phyloP scores from a whole-genome alignment of 2,329 filamentous ascomycete genomes.

The Aspergillus ochraceus region DNA sequence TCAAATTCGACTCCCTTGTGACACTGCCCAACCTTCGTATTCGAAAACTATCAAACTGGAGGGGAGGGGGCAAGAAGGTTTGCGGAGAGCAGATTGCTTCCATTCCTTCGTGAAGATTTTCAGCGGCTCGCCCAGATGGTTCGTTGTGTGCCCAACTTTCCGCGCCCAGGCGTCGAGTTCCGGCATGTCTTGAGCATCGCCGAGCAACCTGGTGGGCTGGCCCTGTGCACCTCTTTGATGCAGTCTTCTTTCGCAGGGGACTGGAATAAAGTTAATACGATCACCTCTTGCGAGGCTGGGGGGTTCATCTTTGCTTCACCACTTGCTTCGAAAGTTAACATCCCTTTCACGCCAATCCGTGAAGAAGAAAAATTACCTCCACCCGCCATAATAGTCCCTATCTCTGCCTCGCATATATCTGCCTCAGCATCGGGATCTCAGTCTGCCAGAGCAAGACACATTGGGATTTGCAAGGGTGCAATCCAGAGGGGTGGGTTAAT shows the following conservation, averaged over 20 bases:
- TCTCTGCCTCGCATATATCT: conserved; percentile 54
- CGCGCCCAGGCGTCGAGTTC: conserved; percentile 53
- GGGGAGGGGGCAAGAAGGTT: conserved; percentile 42
- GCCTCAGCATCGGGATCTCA: conserved; percentile 27
- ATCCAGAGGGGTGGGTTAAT: conserved; percentile 45
- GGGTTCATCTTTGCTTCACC: conserved; percentile 54
- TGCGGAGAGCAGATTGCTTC: conserved; percentile 44
- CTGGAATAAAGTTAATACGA: conserved; percentile 48
- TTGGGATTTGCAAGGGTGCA: conserved; percentile 25
- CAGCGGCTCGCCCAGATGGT: conserved; percentile 54
- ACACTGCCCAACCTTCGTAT: conserved; percentile 27
- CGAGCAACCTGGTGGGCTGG: conserved; percentile 53
- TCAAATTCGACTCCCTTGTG: too few species aligned
- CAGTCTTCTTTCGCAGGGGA: conserved; percentile 46
- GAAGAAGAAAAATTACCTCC: conserved; percentile 60
- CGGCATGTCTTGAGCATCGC: conserved; percentile 59
- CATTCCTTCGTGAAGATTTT: conserved; percentile 50
- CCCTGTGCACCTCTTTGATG: conserved; percentile 54
- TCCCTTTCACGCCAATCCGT: conserved; percentile 54
- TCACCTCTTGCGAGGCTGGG: conserved; percentile 59
- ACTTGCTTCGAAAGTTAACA: conserved; percentile 43
- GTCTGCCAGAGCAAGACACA: too few species aligned
- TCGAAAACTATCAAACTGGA: conserved; percentile 53
- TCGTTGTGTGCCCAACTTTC: conserved; percentile 50
- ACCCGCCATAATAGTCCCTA: conserved; percentile 37